These are phyloP conservation scores for Solanum etuberosum DNA, from an alignment of 257 asterid species.

Conservation along the genomic window DNA sequence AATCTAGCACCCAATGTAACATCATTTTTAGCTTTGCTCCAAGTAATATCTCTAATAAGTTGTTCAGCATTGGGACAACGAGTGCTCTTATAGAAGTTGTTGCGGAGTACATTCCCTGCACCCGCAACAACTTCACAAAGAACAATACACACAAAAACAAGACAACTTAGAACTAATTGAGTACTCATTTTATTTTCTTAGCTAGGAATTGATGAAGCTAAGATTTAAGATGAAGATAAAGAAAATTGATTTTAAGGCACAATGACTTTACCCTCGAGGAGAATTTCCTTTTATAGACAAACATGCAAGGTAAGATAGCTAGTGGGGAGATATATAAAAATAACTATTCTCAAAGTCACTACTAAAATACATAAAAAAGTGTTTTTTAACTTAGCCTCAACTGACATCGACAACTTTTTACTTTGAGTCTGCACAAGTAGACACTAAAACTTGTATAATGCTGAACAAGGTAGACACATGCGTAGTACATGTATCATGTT, in stretches of 20 bases:
- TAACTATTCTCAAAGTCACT: background rate
- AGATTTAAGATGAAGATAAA: background rate
- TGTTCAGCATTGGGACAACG: conserved; percentile 13
- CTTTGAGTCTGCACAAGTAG: background rate
- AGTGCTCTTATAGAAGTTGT: conserved; percentile 3
- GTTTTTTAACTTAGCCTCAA: no score
- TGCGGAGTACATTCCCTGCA: background rate
- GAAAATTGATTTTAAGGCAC: background rate
- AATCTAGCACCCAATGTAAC: conserved; percentile 16
- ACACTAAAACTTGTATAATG: background rate
- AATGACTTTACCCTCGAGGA: background rate
- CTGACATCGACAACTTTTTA: no score
- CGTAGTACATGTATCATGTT: background rate
- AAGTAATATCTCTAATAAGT: conserved; percentile 6
- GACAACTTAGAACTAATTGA: background rate
- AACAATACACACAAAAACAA: background rate
- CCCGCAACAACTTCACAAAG: background rate
- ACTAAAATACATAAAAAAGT: background rate
- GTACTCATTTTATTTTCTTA: background rate
- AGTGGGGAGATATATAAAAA: background rate
- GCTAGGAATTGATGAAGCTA: background rate
- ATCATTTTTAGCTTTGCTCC: conserved; percentile 5
- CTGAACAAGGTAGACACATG: background rate
- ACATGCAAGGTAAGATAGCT: background rate
- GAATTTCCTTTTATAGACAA: background rate